Percentiles rank a stretch among this genome's conserved stretches.
Evolutionary conservation across 805 yeast species (phyloP).

Genomic region (Saccharomycopsis olivae): DNA sequence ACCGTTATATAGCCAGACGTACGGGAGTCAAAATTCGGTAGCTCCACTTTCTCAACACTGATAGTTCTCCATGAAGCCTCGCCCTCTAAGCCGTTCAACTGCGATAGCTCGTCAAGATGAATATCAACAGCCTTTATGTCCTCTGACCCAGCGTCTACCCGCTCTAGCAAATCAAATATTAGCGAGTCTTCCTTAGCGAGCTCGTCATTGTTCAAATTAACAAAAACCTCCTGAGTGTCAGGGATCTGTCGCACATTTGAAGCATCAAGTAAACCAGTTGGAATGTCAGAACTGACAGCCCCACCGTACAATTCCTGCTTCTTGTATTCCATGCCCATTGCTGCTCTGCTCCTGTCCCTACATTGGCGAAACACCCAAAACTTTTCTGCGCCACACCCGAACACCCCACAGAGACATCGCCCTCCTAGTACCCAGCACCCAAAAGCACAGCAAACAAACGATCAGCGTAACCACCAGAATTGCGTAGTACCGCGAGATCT

Average conservation of each 20-base stretch:
- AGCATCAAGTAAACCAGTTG: constrained; percentile 60
- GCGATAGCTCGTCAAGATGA: constrained; percentile 49
- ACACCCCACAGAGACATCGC: too few species aligned
- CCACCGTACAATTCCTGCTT: constrained; percentile 59
- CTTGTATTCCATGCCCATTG: constrained; percentile 3
- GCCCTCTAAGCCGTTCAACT: constrained; percentile 29
- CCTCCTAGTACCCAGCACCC: too few species aligned
- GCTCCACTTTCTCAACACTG: too few species aligned
- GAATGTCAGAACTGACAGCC: constrained; percentile 52
- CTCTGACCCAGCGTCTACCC: constrained; percentile 26
- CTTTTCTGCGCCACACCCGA: too few species aligned
- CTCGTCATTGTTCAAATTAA: constrained; percentile 30
- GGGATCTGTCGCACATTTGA: constrained; percentile 75
- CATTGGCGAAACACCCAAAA: too few species aligned
- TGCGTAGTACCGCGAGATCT: too few species aligned
- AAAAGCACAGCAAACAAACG: too few species aligned
- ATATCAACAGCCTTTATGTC: constrained; percentile 33
- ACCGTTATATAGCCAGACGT: too few species aligned
- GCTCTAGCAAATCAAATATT: constrained; percentile 31
- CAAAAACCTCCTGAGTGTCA: constrained; percentile 87
- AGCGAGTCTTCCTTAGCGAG: constrained; percentile 24
- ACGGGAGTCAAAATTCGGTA: too few species aligned
- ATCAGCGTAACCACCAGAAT: too few species aligned
- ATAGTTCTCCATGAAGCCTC: too few species aligned
- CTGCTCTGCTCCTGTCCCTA: too few species aligned